Conservation (phyloP, 2,329 filamentous ascomycete genomes). For the Orbilia brochopaga region DNA sequence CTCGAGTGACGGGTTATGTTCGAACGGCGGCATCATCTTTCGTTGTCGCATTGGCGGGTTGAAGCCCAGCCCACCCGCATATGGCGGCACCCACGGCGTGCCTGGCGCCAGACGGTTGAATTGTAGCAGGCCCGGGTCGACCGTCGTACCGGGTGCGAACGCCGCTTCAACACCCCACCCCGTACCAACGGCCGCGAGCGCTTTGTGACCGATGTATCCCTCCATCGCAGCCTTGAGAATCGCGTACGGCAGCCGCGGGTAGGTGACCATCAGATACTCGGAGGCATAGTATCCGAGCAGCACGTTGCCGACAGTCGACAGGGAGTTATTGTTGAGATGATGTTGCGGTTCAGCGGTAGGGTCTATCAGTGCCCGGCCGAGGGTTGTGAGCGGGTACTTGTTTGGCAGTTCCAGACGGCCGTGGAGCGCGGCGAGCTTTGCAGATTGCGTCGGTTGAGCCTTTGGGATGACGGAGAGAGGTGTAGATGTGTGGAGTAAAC, state of each 20-base stretch:
- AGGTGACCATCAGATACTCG: constrained; percentile 86
- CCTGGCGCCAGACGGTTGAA: constrained; percentile 61
- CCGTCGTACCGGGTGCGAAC: constrained; percentile 85
- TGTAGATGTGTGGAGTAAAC: constrained; percentile 30
- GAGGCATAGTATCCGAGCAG: constrained; percentile 86
- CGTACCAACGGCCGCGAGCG: constrained; percentile 73
- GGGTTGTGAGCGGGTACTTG: constrained; percentile 81
- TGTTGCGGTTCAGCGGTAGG: constrained; percentile 78
- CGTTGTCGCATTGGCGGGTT: constrained; percentile 21
- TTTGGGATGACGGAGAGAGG: constrained; percentile 32
- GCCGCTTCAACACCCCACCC: constrained; percentile 93
- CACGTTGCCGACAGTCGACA: constrained; percentile 79
- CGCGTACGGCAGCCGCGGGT: constrained; percentile 86
- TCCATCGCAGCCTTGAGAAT: constrained; percentile 85
- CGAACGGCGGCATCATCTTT: constrained; percentile 28
- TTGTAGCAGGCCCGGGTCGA: constrained; percentile 88
- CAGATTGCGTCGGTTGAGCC: constrained; percentile 62
- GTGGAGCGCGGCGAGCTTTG: constrained; percentile 91
- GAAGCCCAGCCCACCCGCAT: constrained; percentile 21
- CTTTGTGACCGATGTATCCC: constrained; percentile 77
- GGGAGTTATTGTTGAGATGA: constrained; percentile 84
- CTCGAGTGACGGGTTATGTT: constrained; percentile 38
- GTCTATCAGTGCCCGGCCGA: constrained; percentile 85
- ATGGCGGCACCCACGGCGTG: constrained; percentile 23
- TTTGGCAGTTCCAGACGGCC: constrained; percentile 82